A percentile compares a stretch with the other conserved stretches of the same genome.
phyloP scores from a whole-genome alignment of 2,329 filamentous ascomycete species.

The Paracorniculantispora psalliotae region DNA sequence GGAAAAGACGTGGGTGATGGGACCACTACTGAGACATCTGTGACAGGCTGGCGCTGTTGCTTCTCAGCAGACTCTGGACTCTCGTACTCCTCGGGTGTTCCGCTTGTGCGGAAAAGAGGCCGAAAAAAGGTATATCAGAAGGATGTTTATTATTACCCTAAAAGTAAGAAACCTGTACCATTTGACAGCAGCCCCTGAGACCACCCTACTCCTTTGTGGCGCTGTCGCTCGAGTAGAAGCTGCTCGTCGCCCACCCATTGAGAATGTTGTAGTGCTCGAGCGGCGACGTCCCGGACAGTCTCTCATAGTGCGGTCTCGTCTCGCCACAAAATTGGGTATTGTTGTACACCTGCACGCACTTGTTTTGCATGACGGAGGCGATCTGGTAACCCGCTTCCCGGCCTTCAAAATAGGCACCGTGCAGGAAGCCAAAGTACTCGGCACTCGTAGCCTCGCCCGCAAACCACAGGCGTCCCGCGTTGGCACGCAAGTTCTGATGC shows the following conservation, averaged over 20 bases:
- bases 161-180: not conserved
- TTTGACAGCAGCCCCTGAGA: not conserved
- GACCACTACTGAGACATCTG: not conserved
- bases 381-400: conserved; percentile 42
- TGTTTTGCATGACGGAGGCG: conserved; percentile 26
- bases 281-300: conserved; percentile 29
- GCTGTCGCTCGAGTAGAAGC: conserved; percentile 20
- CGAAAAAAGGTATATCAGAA: not conserved
- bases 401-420: conserved; percentile 57
- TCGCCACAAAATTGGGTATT: conserved; percentile 16
- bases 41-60: not conserved
- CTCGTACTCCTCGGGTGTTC: not conserved
- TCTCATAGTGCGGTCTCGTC: conserved; percentile 19
- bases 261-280: conserved; percentile 26
- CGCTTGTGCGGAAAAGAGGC: too few relatives aligned
- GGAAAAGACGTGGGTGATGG: not conserved
- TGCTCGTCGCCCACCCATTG: conserved; percentile 35
- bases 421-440: conserved; percentile 61
- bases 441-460: conserved; percentile 60
- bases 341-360: conserved; percentile 16
- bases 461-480: conserved; percentile 56
- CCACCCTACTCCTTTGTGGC: not conserved
- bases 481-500: conserved; percentile 65
- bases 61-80: not conserved
- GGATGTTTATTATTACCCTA: not conserved